phyloP scores from a whole-genome alignment of 345 rosid genomes.

The Eucalyptus sp. region DNA sequence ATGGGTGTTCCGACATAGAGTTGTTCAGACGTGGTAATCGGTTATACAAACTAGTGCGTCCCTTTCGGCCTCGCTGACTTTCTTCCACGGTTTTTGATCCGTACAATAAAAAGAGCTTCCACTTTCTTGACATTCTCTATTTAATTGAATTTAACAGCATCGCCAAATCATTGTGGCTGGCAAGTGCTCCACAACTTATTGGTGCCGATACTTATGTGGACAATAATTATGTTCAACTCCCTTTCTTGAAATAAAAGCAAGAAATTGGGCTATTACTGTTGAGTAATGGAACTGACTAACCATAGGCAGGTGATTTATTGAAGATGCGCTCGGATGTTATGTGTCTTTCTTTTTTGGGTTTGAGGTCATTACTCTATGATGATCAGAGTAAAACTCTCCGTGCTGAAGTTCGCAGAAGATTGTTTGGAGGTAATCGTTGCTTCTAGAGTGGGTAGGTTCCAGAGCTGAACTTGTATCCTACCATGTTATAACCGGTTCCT shows the following conservation, averaged over 20 bases:
- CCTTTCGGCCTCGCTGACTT: neutral
- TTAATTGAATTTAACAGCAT: neutral
- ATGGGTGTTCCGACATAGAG: neutral
- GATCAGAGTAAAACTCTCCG: neutral
- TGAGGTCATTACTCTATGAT: neutral
- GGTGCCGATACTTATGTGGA: neutral
- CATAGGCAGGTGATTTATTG: neutral
- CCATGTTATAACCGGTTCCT: rapidly evolving
- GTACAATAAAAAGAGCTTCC: neutral
- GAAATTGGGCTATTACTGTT: neutral
- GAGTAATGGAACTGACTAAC: neutral
- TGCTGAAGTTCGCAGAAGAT: neutral
- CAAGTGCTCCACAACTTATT: neutral
- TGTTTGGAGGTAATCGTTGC: no score
- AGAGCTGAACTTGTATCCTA: rapidly evolving
- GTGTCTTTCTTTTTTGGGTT: neutral
- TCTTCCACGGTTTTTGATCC: neutral
- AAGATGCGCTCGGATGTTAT: neutral
- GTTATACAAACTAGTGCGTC: neutral
- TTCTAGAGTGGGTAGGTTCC: no score
- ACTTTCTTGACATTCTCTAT: neutral
- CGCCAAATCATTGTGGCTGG: neutral
- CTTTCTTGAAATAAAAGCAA: neutral
- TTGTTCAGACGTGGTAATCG: neutral
- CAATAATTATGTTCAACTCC: neutral